Evolutionary conservation across 768 basidiomycete genomes (phyloP).

Genomic region (Leccinum ochraceum): DNA sequence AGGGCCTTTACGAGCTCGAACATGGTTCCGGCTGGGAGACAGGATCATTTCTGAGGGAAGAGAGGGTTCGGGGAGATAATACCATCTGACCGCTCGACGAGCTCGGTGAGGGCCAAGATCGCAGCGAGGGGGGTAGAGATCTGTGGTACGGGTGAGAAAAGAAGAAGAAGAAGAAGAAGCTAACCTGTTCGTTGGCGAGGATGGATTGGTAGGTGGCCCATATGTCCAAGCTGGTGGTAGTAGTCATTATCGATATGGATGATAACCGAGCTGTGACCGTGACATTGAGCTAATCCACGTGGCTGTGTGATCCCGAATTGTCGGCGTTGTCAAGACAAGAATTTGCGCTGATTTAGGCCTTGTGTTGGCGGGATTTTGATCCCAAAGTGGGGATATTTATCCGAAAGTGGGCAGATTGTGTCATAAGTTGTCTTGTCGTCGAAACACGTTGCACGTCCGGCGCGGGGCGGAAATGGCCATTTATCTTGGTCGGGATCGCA

Average conservation of each 20-base stretch:
- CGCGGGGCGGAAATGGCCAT: conserved; percentile 56
- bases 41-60: conserved; percentile 8
- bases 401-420: conserved; percentile 24
- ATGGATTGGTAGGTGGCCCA: conserved; percentile 57
- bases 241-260: conserved; percentile 11
- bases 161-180: conserved; percentile 16
- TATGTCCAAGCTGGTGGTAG: conserved; percentile 42
- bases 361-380: conserved; percentile 11
- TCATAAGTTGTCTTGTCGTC: conserved; percentile 45
- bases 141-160: conserved; percentile 35
- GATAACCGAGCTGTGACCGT: not conserved
- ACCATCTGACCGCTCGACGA: conserved; percentile 82
- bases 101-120: conserved; percentile 79
- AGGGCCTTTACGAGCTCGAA: conserved; percentile 88
- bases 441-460: conserved; percentile 80
- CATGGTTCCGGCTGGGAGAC: conserved; percentile 76
- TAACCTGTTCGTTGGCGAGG: conserved; percentile 66
- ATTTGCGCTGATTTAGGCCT: conserved; percentile 26
- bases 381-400: conserved; percentile 15
- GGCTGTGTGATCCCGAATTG: conserved; percentile 14
- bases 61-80: conserved; percentile 25
- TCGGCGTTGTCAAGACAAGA: conserved; percentile 25
- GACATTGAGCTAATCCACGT: conserved; percentile 19
- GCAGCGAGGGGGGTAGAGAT: conserved; percentile 86
- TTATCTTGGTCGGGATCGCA: conserved; percentile 53